Percentiles rank a stretch among this genome's conserved stretches.
Evolutionary conservation across 2,329 filamentous ascomycete genomes (phyloP).

Genomic region (Aspergillus spinulosporus): DNA sequence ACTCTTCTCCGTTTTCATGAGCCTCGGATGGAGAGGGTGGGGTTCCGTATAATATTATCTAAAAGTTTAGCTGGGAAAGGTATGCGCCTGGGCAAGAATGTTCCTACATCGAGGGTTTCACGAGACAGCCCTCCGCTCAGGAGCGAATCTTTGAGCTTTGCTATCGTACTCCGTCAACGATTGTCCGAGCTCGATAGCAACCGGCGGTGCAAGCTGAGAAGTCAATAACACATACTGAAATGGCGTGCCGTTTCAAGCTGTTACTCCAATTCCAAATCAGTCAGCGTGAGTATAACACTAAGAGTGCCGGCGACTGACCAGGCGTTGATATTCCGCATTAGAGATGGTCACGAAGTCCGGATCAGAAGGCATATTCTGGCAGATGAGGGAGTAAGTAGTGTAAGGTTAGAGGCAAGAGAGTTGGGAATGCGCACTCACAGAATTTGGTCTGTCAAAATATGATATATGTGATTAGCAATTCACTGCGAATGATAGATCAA

Average conservation of each 20-base stretch:
- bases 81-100: conserved; percentile 1
- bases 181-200: not conserved
- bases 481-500: not conserved
- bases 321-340: conserved; percentile 60
- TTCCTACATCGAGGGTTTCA: conserved; percentile 51
- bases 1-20: not conserved
- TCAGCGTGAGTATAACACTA: not conserved
- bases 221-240: conserved; percentile 17
- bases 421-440: conserved; percentile 13
- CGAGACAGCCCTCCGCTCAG: conserved; percentile 52
- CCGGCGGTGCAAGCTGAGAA: not conserved
- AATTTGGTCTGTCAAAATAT: conserved; percentile 13
- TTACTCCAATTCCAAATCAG: not conserved
- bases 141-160: conserved; percentile 50
- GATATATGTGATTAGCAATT: not conserved
- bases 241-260: conserved; percentile 22
- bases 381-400: conserved; percentile 15
- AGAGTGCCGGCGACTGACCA: conserved; percentile 47
- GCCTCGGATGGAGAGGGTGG: not conserved
- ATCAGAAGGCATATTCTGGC: conserved; percentile 37
- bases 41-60: conserved; percentile 26
- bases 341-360: conserved; percentile 55
- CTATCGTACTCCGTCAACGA: conserved; percentile 33
- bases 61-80: conserved; percentile 18
- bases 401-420: not conserved